Conservation (phyloP, 2,329 filamentous ascomycete genomes). For the Cladorrhinum sp. region DNA sequence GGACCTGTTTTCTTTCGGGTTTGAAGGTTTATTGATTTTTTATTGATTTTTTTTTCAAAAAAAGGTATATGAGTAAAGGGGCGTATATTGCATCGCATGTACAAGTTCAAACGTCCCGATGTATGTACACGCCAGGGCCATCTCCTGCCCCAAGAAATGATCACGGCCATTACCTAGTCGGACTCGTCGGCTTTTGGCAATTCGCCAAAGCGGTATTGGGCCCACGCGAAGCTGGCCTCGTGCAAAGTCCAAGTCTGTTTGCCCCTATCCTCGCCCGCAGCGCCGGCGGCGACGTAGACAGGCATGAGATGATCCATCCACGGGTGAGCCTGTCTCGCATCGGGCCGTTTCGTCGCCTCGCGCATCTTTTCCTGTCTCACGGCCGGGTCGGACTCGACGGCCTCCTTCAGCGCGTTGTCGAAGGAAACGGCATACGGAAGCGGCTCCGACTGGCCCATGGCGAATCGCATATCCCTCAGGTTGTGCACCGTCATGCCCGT, state of each 20-base stretch:
- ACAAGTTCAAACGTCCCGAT: no score
- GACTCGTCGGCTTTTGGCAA: slow-evolving; percentile 25
- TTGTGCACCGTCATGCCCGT: slow-evolving; percentile 77
- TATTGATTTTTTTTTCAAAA: no score
- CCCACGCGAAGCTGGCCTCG: slow-evolving; percentile 45
- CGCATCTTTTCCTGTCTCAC: slow-evolving; percentile 41
- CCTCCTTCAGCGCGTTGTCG: slow-evolving; percentile 65
- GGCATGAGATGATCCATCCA: slow-evolving; percentile 52
- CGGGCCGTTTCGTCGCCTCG: slow-evolving; percentile 38
- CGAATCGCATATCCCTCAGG: slow-evolving; percentile 52
- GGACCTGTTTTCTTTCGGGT: no score
- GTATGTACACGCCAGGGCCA: background rate
- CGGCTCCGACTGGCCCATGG: slow-evolving; percentile 43
- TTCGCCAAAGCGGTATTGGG: slow-evolving; percentile 46
- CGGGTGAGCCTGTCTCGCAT: slow-evolving; percentile 47
- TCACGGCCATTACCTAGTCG: background rate
- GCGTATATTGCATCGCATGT: no score
- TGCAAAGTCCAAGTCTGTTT: slow-evolving; percentile 45
- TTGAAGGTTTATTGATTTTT: no score
- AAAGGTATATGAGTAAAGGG: no score
- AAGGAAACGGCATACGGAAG: slow-evolving; percentile 61
- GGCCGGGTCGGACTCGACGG: slow-evolving; percentile 46
- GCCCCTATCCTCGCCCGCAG: slow-evolving; percentile 42
- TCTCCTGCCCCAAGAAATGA: background rate
- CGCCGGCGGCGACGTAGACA: slow-evolving; percentile 45